Evolutionary conservation across 768 basidiomycete species (phyloP).

Genomic region (Suillus sp.): DNA sequence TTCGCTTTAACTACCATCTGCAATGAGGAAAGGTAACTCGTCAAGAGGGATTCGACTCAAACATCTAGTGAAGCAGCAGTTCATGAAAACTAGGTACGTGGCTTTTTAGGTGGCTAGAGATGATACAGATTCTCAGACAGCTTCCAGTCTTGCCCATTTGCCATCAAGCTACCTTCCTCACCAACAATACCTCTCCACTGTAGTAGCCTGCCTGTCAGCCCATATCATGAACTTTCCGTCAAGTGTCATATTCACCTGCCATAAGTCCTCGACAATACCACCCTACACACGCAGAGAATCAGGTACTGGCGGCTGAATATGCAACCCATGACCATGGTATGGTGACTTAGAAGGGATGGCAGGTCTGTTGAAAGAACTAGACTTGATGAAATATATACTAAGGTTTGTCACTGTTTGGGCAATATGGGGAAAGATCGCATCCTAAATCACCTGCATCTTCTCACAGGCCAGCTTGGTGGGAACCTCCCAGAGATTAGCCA

Average conservation of each 20-base stretch:
- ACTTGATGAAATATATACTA: not conserved
- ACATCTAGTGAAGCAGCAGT: too few species aligned
- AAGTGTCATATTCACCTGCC: conserved; percentile 28
- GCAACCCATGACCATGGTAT: conserved; percentile 38
- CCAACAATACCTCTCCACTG: conserved; percentile 55
- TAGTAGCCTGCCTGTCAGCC: conserved; percentile 59
- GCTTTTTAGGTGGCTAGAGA: too few species aligned
- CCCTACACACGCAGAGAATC: conserved; percentile 51
- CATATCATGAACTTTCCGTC: conserved; percentile 42
- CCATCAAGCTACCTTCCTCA: conserved; percentile 38
- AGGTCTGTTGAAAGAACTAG: conserved; percentile 6
- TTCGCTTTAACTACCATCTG: too few species aligned
- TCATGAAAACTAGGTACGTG: too few species aligned
- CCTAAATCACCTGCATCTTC: not conserved
- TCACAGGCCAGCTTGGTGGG: not conserved
- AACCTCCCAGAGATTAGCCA: not conserved
- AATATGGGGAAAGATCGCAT: not conserved
- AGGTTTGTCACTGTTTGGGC: not conserved
- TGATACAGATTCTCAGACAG: conserved; percentile 19
- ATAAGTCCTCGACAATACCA: conserved; percentile 49
- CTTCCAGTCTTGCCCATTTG: conserved; percentile 57
- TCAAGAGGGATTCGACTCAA: too few species aligned
- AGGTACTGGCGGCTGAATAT: conserved; percentile 33
- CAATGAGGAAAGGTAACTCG: too few species aligned
- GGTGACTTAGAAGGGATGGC: conserved; percentile 26